Evolutionary conservation across 2,329 filamentous ascomycete genomes (phyloP), one percentile per base, ranked within the genome.

Genomic region (Ophiocordyceps robertsii): DNA sequence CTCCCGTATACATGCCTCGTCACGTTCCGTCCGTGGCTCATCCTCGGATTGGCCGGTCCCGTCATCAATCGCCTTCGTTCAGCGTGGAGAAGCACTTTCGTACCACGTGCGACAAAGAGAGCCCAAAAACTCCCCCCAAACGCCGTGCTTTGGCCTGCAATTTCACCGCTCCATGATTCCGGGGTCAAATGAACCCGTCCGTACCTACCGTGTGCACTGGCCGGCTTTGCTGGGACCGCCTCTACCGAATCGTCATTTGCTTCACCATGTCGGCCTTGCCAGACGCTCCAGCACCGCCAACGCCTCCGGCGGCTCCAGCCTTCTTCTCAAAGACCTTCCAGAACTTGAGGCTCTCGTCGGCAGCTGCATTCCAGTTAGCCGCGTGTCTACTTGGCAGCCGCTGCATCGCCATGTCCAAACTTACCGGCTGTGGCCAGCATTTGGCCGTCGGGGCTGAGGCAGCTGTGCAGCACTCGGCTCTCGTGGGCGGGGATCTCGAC

Each of bases 311-410:
- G 45, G 75, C 70, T 43, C 87, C 88, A 16, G 89, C 72, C 77
- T 95, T 96, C 77, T 95, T 95, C 75, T 98, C 92, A 58, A 98
- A 98, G 54, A 98, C 75, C 80, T 98, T 98, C 92, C 92, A 98
- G 75, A 98, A 98, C 71, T 98, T 98, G 64, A 98, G 74, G 59
- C 83, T 90, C 73, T 98, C 92, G 56, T 98, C 92, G 32, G 90
- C 89, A 53, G 90, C 85, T 79, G 40, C 13, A 37, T 39, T 10
- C 13, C 16, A 17, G 37, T 43, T 29, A 43, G 38, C 16, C 14
- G 30, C 38, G 21, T 9, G 13, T 4, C 24, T 4, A 21, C 27
- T 17, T 7, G n/a, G 27, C 5, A 6, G 11, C 3, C 10, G 29
- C 6, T 7, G 19, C 14, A 30, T 24, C 24, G 9, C 9, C 6